Base-by-base conservation (phyloP, 78 protist genomes). In the Tieghemostelium lacteum region DNA sequence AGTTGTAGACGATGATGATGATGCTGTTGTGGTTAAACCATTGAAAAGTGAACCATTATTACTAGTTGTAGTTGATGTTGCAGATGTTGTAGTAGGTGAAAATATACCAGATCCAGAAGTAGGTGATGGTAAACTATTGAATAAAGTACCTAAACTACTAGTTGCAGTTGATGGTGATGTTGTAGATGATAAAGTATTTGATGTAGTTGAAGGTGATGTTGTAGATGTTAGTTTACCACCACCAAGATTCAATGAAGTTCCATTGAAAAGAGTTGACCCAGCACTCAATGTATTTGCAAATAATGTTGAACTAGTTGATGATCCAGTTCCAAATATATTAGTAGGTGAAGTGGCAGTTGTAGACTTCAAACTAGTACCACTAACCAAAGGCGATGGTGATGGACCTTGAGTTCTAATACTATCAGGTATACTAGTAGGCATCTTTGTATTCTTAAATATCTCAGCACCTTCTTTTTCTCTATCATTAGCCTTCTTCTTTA, bases 381-480 rank as follows among this genome's bases (percentile, higher is more conserved):
- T n/a, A n/a, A n/a, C n/a, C n/a, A n/a, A n/a, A n/a, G n/a, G n/a
- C n/a, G n/a, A n/a, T n/a, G n/a, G n/a, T n/a, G n/a, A n/a, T n/a
- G n/a, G n/a, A n/a, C n/a, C n/a, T n/a, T n/a, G n/a, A n/a, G n/a
- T n/a, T n/a, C n/a, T n/a, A n/a, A n/a, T n/a, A n/a, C n/a, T n/a
- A n/a, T n/a, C 2, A 19, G 55, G 17, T 49, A 49, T 19, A 14
- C 12, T 49, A 49, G 12, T 49, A 49, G 17, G 55, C 17, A 20
- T 1, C 1, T 49, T 49, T 19, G 26, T 28, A 20, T 7, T 6
- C n/a, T 64, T 64, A n/a, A 36, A 42, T 8, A 36, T 64, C 8
- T 64, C 52, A n/a, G 33, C 52, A 36, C 36, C 36, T 36, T 64
- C 72, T 36, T 64, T 64, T n/a, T 42, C 72, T 64, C 36, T 50